Conservation (phyloP, 148 eudicot species). For the Camellia japonica region DNA sequence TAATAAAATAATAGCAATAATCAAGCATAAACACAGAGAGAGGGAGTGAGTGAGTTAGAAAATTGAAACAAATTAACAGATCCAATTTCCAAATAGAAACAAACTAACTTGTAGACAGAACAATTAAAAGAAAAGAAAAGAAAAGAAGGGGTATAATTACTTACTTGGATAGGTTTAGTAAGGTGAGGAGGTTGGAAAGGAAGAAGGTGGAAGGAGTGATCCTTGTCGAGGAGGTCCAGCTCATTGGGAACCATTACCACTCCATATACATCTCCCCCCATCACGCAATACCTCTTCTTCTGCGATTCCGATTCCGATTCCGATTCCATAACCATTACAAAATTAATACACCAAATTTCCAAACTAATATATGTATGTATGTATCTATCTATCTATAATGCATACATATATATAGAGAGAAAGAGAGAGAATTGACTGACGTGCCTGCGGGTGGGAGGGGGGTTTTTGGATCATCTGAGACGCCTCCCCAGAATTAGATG, state of each 20-base stretch:
- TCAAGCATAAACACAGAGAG: neutral
- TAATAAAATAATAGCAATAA: neutral
- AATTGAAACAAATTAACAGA: neutral
- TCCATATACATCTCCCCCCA: constrained; percentile 62
- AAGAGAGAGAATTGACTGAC: neutral
- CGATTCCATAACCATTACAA: constrained; percentile 15
- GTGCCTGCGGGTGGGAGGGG: constrained; percentile 27
- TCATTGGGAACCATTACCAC: constrained; percentile 51
- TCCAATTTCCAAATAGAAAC: neutral
- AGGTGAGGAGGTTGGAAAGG: constrained; percentile 47
- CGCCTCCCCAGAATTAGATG: neutral
- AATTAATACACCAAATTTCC: neutral
- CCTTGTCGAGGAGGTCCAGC: constrained; percentile 34
- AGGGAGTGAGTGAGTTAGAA: no score
- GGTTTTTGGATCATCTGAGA: constrained; percentile 32
- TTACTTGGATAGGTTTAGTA: constrained; percentile 39
- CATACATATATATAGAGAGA: neutral
- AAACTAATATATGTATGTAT: no score
- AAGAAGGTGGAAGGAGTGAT: constrained; percentile 32
- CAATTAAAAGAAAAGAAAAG: neutral
- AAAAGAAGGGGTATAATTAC: neutral
- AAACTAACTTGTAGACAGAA: neutral
- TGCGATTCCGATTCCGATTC: constrained; percentile 40
- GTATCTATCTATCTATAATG: neutral
- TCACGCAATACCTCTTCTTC: constrained; percentile 48